These are phyloP conservation scores for Hypoxylon perforatum DNA, from an alignment of 495 filamentous ascomycete genomes.

Conservation along the genomic window DNA sequence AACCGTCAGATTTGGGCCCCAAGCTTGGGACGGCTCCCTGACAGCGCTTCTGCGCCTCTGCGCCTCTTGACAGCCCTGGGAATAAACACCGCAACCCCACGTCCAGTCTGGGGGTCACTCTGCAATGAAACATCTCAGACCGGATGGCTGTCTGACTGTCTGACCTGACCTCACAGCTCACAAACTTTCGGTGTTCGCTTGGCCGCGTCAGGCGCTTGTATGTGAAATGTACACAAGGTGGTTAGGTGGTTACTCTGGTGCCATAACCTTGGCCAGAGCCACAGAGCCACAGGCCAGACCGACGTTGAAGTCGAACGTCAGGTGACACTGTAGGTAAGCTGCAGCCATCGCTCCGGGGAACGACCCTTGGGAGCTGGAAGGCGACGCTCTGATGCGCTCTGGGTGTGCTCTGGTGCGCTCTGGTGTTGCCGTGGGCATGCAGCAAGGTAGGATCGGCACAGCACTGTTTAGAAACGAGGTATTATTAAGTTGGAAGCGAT, in stretches of 20 bases:
- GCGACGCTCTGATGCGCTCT: neutral
- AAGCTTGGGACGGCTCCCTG: conserved; percentile 21
- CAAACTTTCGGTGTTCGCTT: neutral
- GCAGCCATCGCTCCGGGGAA: conserved; percentile 22
- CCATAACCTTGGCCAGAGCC: conserved; percentile 1
- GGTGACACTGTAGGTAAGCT: conserved; percentile 33
- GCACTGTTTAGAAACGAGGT: conserved; percentile 30
- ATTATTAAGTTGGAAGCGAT: conserved; percentile 31
- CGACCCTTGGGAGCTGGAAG: neutral
- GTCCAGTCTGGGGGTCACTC: conserved; percentile 11
- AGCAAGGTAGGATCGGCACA: conserved; percentile 30
- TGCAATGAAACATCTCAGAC: conserved; percentile 25
- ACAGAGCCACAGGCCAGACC: conserved; percentile 8
- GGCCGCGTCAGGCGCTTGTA: conserved; percentile 19
- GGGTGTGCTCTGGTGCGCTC: too few species aligned
- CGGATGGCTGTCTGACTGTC: conserved; percentile 4
- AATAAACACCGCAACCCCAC: conserved; percentile 39
- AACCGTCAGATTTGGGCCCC: conserved; percentile 20
- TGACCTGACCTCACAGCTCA: neutral
- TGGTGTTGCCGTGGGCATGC: too few species aligned
- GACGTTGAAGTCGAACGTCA: conserved; percentile 23
- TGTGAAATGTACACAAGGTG: neutral
- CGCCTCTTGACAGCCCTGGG: too few species aligned
- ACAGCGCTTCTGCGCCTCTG: too few species aligned
- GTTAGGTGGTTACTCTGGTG: conserved; percentile 15